Conservation (phyloP, 2,329 filamentous ascomycete species). For the Beauveria sp. region DNA sequence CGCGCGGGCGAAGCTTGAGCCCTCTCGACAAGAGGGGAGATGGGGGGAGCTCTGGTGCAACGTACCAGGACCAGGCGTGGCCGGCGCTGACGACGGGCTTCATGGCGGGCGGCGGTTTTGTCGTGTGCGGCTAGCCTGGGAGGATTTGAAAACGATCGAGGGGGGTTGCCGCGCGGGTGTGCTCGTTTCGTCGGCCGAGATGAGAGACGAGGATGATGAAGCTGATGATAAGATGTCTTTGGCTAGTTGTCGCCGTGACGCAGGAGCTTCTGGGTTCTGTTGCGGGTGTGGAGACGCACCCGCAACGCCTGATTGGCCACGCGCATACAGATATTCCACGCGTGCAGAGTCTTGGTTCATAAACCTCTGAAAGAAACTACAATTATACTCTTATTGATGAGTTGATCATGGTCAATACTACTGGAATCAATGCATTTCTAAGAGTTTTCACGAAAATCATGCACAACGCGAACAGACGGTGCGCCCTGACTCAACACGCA, state of each 20-base stretch:
- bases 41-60: conserved; percentile 12
- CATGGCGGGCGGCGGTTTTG: conserved; percentile 49
- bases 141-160: not conserved
- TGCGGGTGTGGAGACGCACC: not conserved
- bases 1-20: not conserved
- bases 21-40: no score
- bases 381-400: no score
- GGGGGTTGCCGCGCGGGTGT: not conserved
- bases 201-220: not conserved
- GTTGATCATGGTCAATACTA: no score
- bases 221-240: not conserved
- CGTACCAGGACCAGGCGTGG: conserved; percentile 93
- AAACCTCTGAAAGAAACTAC: no score
- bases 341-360: no score
- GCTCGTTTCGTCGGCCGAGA: not conserved
- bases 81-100: conserved; percentile 88
- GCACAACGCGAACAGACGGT: no score
- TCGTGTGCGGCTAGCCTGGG: no score
- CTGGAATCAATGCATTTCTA: no score
- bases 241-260: not conserved
- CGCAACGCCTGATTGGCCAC: not conserved
- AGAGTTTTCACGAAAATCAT: no score
- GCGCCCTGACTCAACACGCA: no score
- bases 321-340: not conserved
- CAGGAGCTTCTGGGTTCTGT: conserved; percentile 1